These are phyloP conservation scores for Plicaturopsis crispa DNA, from an alignment of 768 basidiomycete genomes.

Conservation along the genomic window DNA sequence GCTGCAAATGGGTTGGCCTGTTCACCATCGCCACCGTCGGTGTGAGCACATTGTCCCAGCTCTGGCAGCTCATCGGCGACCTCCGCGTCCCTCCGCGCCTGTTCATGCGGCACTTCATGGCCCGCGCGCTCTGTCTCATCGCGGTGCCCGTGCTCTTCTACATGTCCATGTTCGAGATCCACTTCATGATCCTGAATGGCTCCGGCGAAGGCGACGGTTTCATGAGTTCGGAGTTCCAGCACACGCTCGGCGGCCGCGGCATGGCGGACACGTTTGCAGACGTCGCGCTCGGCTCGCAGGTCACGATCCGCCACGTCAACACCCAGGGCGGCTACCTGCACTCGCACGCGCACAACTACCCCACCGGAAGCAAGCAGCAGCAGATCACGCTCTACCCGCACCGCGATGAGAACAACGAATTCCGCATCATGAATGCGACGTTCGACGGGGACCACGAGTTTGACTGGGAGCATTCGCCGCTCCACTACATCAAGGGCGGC, in stretches of 20 bases:
- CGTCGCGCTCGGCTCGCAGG: conserved; percentile 73
- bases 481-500: conserved; percentile 58
- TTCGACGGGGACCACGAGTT: conserved; percentile 28
- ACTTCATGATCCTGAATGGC: conserved; percentile 82
- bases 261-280: conserved; percentile 98
- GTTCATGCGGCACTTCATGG: conserved; percentile 81
- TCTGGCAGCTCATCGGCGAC: conserved; percentile 90
- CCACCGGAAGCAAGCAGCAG: conserved; percentile 89
- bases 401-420: conserved; percentile 93
- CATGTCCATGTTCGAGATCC: conserved; percentile 95
- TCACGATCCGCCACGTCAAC: conserved; percentile 85
- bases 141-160: conserved; percentile 81
- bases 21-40: conserved; percentile 97
- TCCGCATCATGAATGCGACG: conserved; percentile 79
- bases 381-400: conserved; percentile 99
- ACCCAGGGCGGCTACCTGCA: conserved; percentile 99
- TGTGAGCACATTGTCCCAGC: conserved; percentile 70
- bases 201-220: conserved; percentile 98
- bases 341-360: conserved; percentile 88
- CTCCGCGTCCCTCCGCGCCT: conserved; percentile 64
- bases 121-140: conserved; percentile 87
- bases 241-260: conserved; percentile 79
- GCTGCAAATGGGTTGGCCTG: conserved; percentile 97
- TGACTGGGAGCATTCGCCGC: conserved; percentile 43
- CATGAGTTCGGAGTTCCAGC: conserved; percentile 99